These are phyloP conservation scores for Pistacia integerrima DNA, from an alignment of 345 rosid genomes.

Conservation along the genomic window DNA sequence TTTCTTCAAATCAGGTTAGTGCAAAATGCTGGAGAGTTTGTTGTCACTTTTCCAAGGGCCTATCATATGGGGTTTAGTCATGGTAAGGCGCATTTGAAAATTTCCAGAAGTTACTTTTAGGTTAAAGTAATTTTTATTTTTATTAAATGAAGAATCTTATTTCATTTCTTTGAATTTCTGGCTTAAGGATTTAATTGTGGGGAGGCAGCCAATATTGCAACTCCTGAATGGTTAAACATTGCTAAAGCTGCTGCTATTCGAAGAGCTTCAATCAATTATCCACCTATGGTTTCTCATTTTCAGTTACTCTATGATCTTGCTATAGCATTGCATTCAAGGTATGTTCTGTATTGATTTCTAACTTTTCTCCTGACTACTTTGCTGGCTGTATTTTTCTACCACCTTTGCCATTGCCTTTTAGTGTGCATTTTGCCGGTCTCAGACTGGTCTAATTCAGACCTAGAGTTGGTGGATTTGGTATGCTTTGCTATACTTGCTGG, in stretches of 20 bases:
- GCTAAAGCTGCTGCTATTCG: constrained; percentile 96
- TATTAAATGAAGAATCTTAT: constrained; percentile 3
- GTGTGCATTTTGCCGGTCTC: constrained; percentile 3
- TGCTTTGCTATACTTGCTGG: neutral
- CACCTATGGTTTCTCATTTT: constrained; percentile 99
- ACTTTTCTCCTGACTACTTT: constrained; percentile 15
- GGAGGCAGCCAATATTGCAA: constrained; percentile 98
- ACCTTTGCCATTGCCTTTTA: constrained; percentile 10
- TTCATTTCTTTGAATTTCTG: constrained; percentile 14
- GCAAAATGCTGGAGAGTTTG: constrained; percentile 93
- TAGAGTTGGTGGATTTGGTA: neutral
- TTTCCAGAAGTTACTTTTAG: constrained; percentile 12
- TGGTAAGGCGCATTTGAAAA: constrained; percentile 46
- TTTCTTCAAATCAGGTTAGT: constrained; percentile 62
- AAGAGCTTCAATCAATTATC: constrained; percentile 94
- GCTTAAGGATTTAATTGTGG: constrained; percentile 85
- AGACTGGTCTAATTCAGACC: constrained; percentile 5
- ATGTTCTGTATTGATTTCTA: constrained; percentile 12
- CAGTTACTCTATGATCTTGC: constrained; percentile 98
- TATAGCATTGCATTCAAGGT: constrained; percentile 80
- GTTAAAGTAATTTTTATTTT: constrained; percentile 10
- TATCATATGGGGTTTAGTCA: constrained; percentile 99
- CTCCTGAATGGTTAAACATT: constrained; percentile 85
- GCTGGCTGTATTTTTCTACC: constrained; percentile 10
- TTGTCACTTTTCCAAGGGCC: constrained; percentile 97